Evolutionary conservation across 192 early-diverging fungal genomes (phyloP).

Genomic region (Blastocladiella britannica): DNA sequence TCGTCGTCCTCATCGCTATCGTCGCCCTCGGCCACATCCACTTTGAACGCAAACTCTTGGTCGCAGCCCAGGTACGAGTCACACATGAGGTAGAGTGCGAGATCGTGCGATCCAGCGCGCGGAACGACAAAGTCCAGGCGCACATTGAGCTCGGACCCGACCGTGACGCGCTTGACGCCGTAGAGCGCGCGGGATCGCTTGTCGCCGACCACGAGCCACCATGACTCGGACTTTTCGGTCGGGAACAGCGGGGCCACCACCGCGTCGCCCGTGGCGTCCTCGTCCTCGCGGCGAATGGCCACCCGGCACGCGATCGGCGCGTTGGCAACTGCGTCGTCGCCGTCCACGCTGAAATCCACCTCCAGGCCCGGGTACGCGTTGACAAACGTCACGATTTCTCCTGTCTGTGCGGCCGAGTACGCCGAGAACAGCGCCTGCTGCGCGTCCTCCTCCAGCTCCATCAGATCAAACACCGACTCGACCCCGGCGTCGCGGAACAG

Average conservation of each 20-base stretch:
- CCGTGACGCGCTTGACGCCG: conserved; percentile 66
- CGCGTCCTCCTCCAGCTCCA: conserved; percentile 80
- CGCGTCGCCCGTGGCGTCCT: conserved; percentile 46
- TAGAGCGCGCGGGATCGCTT: conserved; percentile 49
- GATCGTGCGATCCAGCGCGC: conserved; percentile 32
- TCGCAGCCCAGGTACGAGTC: conserved; percentile 86
- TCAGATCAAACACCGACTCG: conserved; percentile 75
- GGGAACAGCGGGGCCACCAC: conserved; percentile 91
- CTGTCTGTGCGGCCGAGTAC: conserved; percentile 41
- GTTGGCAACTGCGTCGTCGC: conserved; percentile 32
- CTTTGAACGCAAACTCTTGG: conserved; percentile 67
- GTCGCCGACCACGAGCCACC: conserved; percentile 94
- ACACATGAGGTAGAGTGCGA: conserved; percentile 79
- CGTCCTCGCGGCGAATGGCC: conserved; percentile 58
- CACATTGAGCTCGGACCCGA: conserved; percentile 37
- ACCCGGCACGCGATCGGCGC: conserved; percentile 43
- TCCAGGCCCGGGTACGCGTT: conserved; percentile 91
- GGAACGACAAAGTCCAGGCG: conserved; percentile 74
- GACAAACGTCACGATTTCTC: conserved; percentile 62
- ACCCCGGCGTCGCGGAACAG: conserved; percentile 46
- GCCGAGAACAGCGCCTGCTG: conserved; percentile 36
- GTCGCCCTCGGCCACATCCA: conserved; percentile 33
- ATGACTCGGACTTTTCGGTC: conserved; percentile 66
- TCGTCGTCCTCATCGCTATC: conserved; percentile 28
- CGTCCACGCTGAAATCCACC: conserved; percentile 43